Evolutionary conservation across 495 filamentous ascomycete genomes (phyloP).

Genomic region (Niebla homalea): DNA sequence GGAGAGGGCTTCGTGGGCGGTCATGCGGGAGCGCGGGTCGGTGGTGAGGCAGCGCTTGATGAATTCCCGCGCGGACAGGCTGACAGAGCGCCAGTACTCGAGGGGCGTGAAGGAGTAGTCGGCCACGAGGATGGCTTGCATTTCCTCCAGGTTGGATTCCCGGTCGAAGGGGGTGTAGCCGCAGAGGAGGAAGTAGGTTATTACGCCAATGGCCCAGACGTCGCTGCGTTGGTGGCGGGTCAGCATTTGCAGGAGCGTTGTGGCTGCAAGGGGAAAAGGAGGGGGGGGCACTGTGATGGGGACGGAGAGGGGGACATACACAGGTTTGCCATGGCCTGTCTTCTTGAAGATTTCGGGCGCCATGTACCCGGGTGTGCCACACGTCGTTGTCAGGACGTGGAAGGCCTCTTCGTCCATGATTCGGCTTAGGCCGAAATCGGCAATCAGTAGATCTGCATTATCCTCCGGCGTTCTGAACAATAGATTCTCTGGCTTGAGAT

Average conservation of each 20-base stretch:
- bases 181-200: conserved; percentile 92
- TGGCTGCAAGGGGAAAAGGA: not conserved
- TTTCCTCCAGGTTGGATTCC: conserved; percentile 94
- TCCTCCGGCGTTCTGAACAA: conserved; percentile 44
- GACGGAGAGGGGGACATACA: conserved; percentile 35
- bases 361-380: conserved; percentile 96
- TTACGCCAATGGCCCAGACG: conserved; percentile 70
- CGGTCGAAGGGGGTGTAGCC: conserved; percentile 98
- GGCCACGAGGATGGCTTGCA: conserved; percentile 94
- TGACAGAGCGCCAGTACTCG: conserved; percentile 94
- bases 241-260: not conserved
- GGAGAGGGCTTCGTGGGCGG: conserved; percentile 82
- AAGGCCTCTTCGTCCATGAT: conserved; percentile 99
- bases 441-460: conserved; percentile 67
- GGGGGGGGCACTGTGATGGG: conserved; percentile 2
- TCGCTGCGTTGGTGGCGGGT: conserved; percentile 33
- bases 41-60: conserved; percentile 81
- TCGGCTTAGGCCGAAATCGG: conserved; percentile 83
- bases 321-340: conserved; percentile 64
- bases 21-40: conserved; percentile 75
- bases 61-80: conserved; percentile 74
- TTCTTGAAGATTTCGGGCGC: conserved; percentile 75
- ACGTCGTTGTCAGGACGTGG: conserved; percentile 93
- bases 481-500: conserved; percentile 47
- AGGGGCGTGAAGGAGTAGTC: conserved; percentile 93